These are phyloP conservation scores for Penicillium capsulatum DNA, from an alignment of 2,329 filamentous ascomycete genomes.

Conservation along the genomic window DNA sequence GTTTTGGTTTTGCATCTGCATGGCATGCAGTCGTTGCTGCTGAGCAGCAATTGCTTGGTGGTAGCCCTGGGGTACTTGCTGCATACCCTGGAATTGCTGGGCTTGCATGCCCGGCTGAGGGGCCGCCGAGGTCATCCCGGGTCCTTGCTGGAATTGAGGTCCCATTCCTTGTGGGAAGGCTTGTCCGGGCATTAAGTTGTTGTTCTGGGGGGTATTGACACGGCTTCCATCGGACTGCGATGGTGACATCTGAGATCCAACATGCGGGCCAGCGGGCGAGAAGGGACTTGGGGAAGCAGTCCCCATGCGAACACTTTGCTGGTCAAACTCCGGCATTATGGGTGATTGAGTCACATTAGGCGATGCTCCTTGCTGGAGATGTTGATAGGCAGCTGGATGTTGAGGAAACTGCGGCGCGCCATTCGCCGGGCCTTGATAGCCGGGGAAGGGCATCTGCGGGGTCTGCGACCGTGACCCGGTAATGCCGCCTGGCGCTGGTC, in stretches of 20 bases:
- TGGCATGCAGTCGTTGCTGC: constrained; percentile 68
- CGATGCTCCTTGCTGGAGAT: constrained; percentile 75
- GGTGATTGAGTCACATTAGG: constrained; percentile 87
- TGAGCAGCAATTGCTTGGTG: constrained; percentile 64
- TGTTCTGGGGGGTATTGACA: constrained; percentile 67
- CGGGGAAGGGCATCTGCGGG: constrained; percentile 69
- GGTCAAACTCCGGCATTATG: constrained; percentile 70
- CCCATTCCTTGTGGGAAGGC: constrained; percentile 39
- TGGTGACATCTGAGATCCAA: constrained; percentile 68
- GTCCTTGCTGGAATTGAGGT: constrained; percentile 41
- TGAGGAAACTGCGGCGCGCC: constrained; percentile 55
- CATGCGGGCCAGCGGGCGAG: constrained; percentile 70
- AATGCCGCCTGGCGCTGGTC: constrained; percentile 67
- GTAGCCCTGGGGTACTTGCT: constrained; percentile 44
- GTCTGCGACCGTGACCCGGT: constrained; percentile 88
- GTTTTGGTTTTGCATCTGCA: constrained; percentile 75
- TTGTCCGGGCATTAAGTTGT: constrained; percentile 58
- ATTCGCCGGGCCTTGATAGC: constrained; percentile 64
- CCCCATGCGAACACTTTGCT: constrained; percentile 72
- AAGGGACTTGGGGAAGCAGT: constrained; percentile 92
- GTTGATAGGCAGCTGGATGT: constrained; percentile 70
- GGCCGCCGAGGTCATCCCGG: constrained; percentile 39
- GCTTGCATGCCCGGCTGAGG: constrained; percentile 42
- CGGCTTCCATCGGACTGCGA: constrained; percentile 66
- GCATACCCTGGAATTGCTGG: constrained; percentile 48